phyloP scores from a whole-genome alignment of 768 basidiomycete genomes.

The Saitozyma podzolica region DNA sequence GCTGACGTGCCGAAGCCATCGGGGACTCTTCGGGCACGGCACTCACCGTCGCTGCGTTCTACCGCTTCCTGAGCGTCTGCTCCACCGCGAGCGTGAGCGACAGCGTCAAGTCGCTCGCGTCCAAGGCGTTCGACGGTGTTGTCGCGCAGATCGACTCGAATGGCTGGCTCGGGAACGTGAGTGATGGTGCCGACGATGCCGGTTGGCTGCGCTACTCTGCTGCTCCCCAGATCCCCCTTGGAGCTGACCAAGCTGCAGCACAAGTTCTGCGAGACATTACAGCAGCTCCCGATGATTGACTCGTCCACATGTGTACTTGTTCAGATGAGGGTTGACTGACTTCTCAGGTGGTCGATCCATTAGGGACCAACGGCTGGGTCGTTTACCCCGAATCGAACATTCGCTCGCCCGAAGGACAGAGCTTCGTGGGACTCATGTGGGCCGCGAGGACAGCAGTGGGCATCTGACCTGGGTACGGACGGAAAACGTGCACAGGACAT shows the following conservation, averaged over 20 bases:
- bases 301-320: background rate
- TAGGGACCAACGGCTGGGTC: conserved; percentile 28
- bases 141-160: conserved; percentile 23
- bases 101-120: conserved; percentile 5
- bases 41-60: conserved; percentile 32
- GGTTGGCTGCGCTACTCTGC: no score
- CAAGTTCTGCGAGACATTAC: no score
- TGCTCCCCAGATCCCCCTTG: no score
- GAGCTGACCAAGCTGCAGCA: no score
- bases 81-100: conserved; percentile 2
- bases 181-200: background rate
- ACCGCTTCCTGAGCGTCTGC: conserved; percentile 22
- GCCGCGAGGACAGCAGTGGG: conserved; percentile 37
- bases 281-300: background rate
- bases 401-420: conserved; percentile 36
- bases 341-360: conserved; percentile 30
- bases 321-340: background rate
- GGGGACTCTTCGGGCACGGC: conserved; percentile 36
- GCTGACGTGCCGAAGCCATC: conserved; percentile 1
- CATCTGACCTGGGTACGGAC: conserved; percentile 4
- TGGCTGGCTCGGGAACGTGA: conserved; percentile 32
- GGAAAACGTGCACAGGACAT: no score
- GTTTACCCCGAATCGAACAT: conserved; percentile 21
- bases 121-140: conserved; percentile 29
- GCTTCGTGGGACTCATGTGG: conserved; percentile 37